Conservation (phyloP, 2,329 filamentous ascomycete genomes). For the Aspergillus fischeri region DNA sequence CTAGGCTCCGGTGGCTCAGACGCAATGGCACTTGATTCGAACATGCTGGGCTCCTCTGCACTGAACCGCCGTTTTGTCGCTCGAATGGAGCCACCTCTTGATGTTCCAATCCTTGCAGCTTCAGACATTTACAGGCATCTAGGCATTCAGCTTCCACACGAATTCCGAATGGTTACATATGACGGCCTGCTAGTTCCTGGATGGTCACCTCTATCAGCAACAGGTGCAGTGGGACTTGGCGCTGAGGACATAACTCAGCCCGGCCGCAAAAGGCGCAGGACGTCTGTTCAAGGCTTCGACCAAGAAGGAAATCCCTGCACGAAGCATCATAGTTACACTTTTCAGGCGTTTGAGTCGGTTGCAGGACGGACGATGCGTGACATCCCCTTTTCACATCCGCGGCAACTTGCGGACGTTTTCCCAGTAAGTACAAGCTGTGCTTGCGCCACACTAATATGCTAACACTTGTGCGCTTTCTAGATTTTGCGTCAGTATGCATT, state of each 20-base stretch:
- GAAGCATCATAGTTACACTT: slow-evolving; percentile 40
- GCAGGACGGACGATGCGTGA: slow-evolving; percentile 39
- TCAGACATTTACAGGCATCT: slow-evolving; percentile 40
- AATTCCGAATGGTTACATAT: slow-evolving; percentile 37
- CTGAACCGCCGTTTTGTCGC: slow-evolving; percentile 44
- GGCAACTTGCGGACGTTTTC: slow-evolving; percentile 41
- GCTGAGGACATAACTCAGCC: slow-evolving; percentile 24
- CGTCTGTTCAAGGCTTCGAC: slow-evolving; percentile 30
- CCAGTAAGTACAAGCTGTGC: slow-evolving; percentile 20
- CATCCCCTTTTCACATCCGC: slow-evolving; percentile 43
- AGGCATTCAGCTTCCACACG: slow-evolving; percentile 37
- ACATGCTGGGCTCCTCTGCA: slow-evolving; percentile 33
- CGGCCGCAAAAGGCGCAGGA: slow-evolving; percentile 30
- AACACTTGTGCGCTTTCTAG: slow-evolving; percentile 16
- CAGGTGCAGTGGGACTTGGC: slow-evolving; percentile 21
- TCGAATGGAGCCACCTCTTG: slow-evolving; percentile 39
- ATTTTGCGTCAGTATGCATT: slow-evolving; percentile 44
- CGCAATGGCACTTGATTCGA: slow-evolving; percentile 35
- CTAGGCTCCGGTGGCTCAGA: slow-evolving; percentile 31
- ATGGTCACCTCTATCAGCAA: slow-evolving; percentile 18
- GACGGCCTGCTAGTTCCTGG: slow-evolving; percentile 37
- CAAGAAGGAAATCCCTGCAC: slow-evolving; percentile 23
- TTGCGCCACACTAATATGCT: neutral
- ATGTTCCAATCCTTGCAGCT: slow-evolving; percentile 40
- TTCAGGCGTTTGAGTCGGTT: slow-evolving; percentile 40